Conservation (phyloP, 2,329 filamentous ascomycete genomes). For the Pseudopyricularia cyperi region DNA sequence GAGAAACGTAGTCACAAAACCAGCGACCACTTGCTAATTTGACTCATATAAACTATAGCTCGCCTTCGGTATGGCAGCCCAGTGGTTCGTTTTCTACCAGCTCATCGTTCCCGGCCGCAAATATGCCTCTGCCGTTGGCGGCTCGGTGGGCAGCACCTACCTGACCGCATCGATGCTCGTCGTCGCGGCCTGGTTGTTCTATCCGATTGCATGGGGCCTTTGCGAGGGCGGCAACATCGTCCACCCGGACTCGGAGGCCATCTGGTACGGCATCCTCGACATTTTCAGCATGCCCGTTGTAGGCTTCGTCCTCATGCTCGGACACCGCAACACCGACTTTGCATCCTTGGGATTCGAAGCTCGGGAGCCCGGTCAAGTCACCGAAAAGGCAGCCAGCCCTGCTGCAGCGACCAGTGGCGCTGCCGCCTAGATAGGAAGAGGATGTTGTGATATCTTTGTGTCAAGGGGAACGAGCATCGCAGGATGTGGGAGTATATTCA, state of each 20-base stretch:
- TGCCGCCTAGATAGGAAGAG: too few relatives aligned
- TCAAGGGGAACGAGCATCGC: too few relatives aligned
- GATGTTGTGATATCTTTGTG: too few relatives aligned
- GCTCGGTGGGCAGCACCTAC: constrained; percentile 1
- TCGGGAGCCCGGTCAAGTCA: not conserved
- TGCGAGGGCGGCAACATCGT: constrained; percentile 39
- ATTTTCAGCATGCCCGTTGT: constrained; percentile 31
- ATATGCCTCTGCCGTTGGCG: not conserved
- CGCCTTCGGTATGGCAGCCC: not conserved
- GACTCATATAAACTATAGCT: not conserved
- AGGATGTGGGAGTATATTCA: too few relatives aligned
- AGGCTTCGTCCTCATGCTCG: constrained; percentile 25
- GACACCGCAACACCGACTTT: constrained; percentile 18
- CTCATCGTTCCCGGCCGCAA: constrained; percentile 1
- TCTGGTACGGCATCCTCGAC: constrained; percentile 41
- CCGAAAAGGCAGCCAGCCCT: not conserved
- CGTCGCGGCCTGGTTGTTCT: constrained; percentile 34
- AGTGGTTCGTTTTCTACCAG: constrained; percentile 4
- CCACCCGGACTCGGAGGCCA: constrained; percentile 18
- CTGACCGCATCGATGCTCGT: not conserved
- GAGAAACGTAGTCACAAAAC: too few relatives aligned
- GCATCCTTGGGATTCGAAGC: not conserved
- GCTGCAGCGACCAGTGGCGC: not conserved
- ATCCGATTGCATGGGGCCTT: constrained; percentile 40
- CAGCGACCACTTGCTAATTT: too few relatives aligned